Evolutionary conservation across 2,329 filamentous ascomycete species (phyloP).

Genomic region (Chaetothyriales sp.): DNA sequence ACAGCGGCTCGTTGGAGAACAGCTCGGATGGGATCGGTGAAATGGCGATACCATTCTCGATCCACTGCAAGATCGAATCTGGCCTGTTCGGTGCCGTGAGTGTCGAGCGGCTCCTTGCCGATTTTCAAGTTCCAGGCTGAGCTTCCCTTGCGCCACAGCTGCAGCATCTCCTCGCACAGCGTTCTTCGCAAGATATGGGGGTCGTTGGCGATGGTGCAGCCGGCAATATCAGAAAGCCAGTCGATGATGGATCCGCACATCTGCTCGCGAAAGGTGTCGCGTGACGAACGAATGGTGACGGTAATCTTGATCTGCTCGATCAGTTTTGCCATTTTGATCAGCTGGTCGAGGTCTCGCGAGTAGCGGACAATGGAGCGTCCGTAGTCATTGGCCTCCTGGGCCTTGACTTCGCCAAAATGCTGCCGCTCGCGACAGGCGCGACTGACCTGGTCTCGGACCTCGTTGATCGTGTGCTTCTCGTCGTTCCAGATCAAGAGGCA

Average conservation of each 20-base stretch:
- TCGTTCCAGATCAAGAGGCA: conserved; percentile 91
- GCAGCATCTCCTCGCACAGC: conserved; percentile 83
- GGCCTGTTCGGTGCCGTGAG: conserved; percentile 47
- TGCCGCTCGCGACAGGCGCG: conserved; percentile 65
- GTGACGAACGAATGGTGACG: conserved; percentile 79
- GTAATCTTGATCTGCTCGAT: conserved; percentile 95
- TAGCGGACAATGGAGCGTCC: conserved; percentile 76
- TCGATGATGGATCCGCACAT: conserved; percentile 98
- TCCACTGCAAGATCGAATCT: conserved; percentile 24
- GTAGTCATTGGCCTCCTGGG: conserved; percentile 76
- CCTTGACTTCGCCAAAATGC: conserved; percentile 55
- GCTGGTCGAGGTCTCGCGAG: conserved; percentile 51
- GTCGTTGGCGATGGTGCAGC: conserved; percentile 71
- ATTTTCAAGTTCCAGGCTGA: conserved; percentile 63
- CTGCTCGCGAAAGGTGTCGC: conserved; percentile 92
- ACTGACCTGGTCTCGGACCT: conserved; percentile 79
- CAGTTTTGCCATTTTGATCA: conserved; percentile 65
- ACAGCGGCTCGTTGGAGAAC: conserved; percentile 24
- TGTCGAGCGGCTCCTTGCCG: conserved; percentile 64
- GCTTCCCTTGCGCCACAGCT: conserved; percentile 75
- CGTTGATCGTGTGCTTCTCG: conserved; percentile 89
- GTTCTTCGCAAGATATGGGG: conserved; percentile 61
- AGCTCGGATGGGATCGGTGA: conserved; percentile 27
- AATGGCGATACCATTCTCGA: conserved; percentile 11
- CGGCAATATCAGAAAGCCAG: conserved; percentile 85